phyloP scores from a whole-genome alignment of 2,329 filamentous ascomycete species.

The Exophiala bonariae region DNA sequence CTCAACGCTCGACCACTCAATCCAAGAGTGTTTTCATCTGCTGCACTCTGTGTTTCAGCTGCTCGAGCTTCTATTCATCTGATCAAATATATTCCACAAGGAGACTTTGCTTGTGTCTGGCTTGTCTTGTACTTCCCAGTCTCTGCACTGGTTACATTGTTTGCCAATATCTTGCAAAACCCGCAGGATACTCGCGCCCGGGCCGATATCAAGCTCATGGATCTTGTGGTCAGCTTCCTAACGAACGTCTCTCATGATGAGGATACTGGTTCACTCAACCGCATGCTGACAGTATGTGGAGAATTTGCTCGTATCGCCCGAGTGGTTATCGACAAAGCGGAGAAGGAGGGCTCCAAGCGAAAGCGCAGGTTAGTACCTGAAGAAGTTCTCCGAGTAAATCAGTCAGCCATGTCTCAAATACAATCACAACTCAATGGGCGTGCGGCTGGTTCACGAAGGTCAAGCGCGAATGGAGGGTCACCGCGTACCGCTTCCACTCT shows the following conservation, averaged over 20 bases:
- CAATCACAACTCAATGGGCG: constrained; percentile 26
- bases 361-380: constrained; percentile 69
- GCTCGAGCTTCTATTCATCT: constrained; percentile 90
- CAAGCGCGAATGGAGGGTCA: constrained; percentile 18
- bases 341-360: constrained; percentile 77
- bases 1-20: constrained; percentile 88
- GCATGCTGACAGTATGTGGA: constrained; percentile 91
- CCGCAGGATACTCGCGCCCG: constrained; percentile 84
- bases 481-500: constrained; percentile 10
- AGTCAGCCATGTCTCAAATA: constrained; percentile 29
- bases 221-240: constrained; percentile 86
- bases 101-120: constrained; percentile 94
- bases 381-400: constrained; percentile 25
- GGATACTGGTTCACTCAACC: constrained; percentile 84
- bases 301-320: constrained; percentile 95
- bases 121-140: constrained; percentile 96
- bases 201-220: constrained; percentile 89
- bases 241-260: constrained; percentile 87
- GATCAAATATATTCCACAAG: constrained; percentile 93
- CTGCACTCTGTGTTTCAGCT: constrained; percentile 87
- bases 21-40: constrained; percentile 90
- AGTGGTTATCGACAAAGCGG: constrained; percentile 85
- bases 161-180: constrained; percentile 95
- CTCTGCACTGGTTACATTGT: constrained; percentile 88
- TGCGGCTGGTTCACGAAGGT: constrained; percentile 15